These are phyloP conservation scores for Mortierella sp. DNA, from an alignment of 371 early-diverging fungal species.

Conservation along the genomic window DNA sequence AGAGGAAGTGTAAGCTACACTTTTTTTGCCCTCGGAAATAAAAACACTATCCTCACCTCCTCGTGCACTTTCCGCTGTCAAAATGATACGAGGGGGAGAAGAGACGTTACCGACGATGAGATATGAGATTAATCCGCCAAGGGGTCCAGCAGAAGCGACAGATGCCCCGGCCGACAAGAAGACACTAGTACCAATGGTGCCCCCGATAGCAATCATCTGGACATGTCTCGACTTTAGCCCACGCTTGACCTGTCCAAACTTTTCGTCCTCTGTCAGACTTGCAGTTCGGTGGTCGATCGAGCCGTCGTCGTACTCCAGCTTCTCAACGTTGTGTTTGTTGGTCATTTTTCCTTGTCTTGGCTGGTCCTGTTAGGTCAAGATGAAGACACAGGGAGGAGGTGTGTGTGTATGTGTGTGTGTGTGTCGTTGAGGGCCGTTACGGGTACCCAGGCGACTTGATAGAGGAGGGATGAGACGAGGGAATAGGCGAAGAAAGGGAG, in stretches of 20 bases:
- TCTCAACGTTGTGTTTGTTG: conserved; percentile 1
- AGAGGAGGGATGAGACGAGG: conserved; percentile 1
- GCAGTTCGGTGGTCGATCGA: not conserved
- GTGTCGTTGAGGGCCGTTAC: conserved; percentile 14
- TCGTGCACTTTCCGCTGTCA: not conserved
- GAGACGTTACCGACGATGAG: conserved; percentile 69
- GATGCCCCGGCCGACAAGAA: conserved; percentile 89
- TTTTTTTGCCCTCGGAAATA: not conserved
- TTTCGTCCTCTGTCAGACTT: conserved; percentile 15
- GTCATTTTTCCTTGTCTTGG: not conserved
- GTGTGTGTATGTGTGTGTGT: not conserved
- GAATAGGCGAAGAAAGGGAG: not conserved
- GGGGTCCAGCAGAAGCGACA: conserved; percentile 85
- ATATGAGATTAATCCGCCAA: conserved; percentile 85
- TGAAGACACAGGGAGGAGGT: not conserved
- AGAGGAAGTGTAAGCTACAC: not conserved
- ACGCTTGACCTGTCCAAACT: conserved; percentile 50
- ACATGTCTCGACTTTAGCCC: conserved; percentile 53
- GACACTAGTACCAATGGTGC: conserved; percentile 79
- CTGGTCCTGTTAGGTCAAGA: not conserved
- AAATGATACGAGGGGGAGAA: not conserved
- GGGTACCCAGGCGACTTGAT: conserved; percentile 20
- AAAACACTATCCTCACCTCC: not conserved
- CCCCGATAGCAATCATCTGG: conserved; percentile 56
- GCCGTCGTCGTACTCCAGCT: conserved; percentile 15